A percentile compares a stretch with the other conserved stretches of the same genome.
These are phyloP conservation scores for Fraxinus anomala DNA, from an alignment of 257 asterid species.

Conservation along the genomic window DNA sequence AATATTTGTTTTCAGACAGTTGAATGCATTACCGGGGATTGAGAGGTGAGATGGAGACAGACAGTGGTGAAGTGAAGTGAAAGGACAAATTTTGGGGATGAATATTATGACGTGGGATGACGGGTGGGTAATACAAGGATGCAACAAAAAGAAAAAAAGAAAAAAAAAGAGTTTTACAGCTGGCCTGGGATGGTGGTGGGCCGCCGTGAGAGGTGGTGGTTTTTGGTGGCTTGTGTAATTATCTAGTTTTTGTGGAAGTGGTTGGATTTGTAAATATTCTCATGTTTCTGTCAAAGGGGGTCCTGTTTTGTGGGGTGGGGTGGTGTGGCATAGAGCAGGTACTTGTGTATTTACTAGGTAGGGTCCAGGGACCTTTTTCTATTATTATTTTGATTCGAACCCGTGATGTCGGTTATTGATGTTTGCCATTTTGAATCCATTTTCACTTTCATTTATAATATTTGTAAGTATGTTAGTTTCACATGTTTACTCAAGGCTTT, in stretches of 20 bases:
- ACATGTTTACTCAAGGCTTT: no score
- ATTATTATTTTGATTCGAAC: conserved; percentile 5
- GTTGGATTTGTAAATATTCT: conserved; percentile 33
- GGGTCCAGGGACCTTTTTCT: conserved; percentile 5
- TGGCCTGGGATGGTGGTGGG: conserved; percentile 23
- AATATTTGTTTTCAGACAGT: conserved; percentile 53
- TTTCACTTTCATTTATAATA: conserved; percentile 5
- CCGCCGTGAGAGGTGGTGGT: conserved; percentile 24
- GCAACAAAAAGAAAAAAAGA: background rate
- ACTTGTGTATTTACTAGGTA: conserved; percentile 7
- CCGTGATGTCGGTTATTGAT: conserved; percentile 12
- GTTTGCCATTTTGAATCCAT: conserved; percentile 21
- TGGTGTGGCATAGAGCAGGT: background rate
- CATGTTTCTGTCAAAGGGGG: conserved; percentile 26
- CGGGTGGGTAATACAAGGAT: conserved; percentile 42
- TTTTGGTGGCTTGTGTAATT: conserved; percentile 18
- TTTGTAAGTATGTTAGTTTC: background rate
- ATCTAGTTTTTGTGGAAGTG: conserved; percentile 26
- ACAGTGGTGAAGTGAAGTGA: conserved; percentile 28
- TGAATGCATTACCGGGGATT: conserved; percentile 40
- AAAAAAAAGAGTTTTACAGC: background rate
- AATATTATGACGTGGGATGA: conserved; percentile 22
- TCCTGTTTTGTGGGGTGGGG: conserved; percentile 18
- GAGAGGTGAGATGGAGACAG: conserved; percentile 40
- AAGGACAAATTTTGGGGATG: conserved; percentile 28